A percentile compares a stretch with the other conserved stretches of the same genome.
Evolutionary conservation across 805 yeast species (phyloP).

Genomic region (Ogataea methanolica): DNA sequence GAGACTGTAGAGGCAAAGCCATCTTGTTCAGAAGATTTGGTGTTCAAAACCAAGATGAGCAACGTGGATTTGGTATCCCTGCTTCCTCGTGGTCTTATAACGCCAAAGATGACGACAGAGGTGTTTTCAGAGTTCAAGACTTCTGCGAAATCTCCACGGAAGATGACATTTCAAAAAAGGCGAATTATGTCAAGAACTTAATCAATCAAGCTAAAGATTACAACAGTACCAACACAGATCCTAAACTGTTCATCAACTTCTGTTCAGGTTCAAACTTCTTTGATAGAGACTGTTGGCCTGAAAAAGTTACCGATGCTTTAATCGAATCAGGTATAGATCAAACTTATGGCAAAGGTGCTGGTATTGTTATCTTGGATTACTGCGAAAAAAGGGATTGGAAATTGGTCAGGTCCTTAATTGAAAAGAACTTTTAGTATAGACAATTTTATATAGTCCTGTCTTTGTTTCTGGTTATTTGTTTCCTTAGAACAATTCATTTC

Average conservation of each 20-base stretch:
- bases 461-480: not conserved
- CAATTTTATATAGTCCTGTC: no score
- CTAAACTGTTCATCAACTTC: conserved; percentile 65
- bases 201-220: conserved; percentile 48
- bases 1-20: conserved; percentile 63
- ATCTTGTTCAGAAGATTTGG: conserved; percentile 69
- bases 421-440: conserved; percentile 37
- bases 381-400: conserved; percentile 60
- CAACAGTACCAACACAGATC: conserved; percentile 38
- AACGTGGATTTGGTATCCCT: conserved; percentile 52
- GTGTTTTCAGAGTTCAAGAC: conserved; percentile 63
- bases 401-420: conserved; percentile 44
- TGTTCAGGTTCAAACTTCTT: conserved; percentile 72
- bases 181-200: conserved; percentile 51
- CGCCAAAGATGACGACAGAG: conserved; percentile 61
- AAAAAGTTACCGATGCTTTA: conserved; percentile 53
- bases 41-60: conserved; percentile 40
- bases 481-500: no score
- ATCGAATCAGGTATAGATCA: conserved; percentile 38
- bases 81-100: conserved; percentile 67
- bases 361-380: conserved; percentile 65
- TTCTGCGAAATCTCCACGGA: conserved; percentile 57
- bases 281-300: conserved; percentile 72
- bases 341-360: conserved; percentile 51
- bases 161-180: conserved; percentile 53